These are phyloP conservation scores for Backusella morwellensis DNA, from an alignment of 192 early-diverging fungal species.

Conservation along the genomic window DNA sequence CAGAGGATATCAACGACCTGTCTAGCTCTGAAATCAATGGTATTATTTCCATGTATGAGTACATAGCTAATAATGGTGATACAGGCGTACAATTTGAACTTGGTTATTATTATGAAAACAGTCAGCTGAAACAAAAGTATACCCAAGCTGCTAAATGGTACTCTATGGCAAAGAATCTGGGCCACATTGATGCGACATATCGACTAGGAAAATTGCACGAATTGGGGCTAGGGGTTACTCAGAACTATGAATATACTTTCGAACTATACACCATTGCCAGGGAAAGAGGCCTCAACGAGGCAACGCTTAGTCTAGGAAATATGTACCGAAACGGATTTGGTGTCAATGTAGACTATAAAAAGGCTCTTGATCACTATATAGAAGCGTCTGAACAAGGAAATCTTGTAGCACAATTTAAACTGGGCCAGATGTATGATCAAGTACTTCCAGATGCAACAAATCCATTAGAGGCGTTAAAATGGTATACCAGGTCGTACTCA, in stretches of 20 bases:
- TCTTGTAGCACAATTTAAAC: not conserved
- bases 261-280: not conserved
- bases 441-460: not conserved
- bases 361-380: not conserved
- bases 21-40: not conserved
- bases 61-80: not conserved
- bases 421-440: not conserved
- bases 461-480: not conserved
- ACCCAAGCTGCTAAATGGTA: not conserved
- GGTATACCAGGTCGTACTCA: not conserved
- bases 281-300: not conserved
- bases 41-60: not conserved
- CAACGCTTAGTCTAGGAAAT: not conserved
- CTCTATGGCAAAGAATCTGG: not conserved
- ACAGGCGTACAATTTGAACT: not conserved
- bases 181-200: not conserved
- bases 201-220: too few relatives aligned
- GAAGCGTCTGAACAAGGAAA: not conserved
- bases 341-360: not conserved
- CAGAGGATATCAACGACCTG: not conserved
- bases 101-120: not conserved
- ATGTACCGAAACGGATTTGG: not conserved
- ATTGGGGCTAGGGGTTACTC: too few relatives aligned
- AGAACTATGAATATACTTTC: too few relatives aligned
- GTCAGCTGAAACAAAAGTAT: not conserved